Base-by-base conservation (phyloP, 139 green algal genomes). In the Klebsormidium nitens region DNA sequence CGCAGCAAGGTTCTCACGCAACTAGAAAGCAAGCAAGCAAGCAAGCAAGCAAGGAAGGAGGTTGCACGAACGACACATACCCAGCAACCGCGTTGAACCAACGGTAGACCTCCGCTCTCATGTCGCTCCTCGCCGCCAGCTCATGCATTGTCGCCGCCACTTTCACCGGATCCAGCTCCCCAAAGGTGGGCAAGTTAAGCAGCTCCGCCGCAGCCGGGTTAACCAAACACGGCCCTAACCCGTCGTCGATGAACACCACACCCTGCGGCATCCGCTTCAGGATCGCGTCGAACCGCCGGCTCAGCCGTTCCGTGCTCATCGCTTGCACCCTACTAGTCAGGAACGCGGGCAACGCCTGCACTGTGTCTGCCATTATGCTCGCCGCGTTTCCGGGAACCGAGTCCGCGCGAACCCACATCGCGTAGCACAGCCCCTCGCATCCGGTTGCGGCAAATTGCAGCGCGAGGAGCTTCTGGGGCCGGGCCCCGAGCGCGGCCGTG, bases 231-330 rank as follows among this genome's bases (percentile, higher is more conserved):
- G 70, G 70, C 8, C 50, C 70, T 6, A 46, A 35, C 31, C 70
- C 64, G 49, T 74, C 70, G 23, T 77, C 61, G n/a, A 77, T 62
- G 65, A 77, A 77, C 32, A 77, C 52, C 8, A 77, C 70, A 23
- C 47, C 64, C 63, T 77, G 70, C 32, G 70, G 70, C 70, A 77
- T 77, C n/a, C 70, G 44, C 0, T 26, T 65, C 2, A 77, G 70
- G 28, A 77, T 77, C 19, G 70, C 61, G 42, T 77, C 63, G 63
- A 77, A 77, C 19, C 70, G 44, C 17, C 63, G 70, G 29, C 70
- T 62, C 61, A 77, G 64, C 32, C 70, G 59, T 35, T 77, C 70
- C 35, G 47, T 36, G 63, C 70, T 75, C 39, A 75, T 36, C 8
- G 70, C 61, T 47, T 62, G 70, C 61, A 77, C 70, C 3, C 70